Conservation (phyloP, 805 yeast species). For the Isabelozyma heimii region DNA sequence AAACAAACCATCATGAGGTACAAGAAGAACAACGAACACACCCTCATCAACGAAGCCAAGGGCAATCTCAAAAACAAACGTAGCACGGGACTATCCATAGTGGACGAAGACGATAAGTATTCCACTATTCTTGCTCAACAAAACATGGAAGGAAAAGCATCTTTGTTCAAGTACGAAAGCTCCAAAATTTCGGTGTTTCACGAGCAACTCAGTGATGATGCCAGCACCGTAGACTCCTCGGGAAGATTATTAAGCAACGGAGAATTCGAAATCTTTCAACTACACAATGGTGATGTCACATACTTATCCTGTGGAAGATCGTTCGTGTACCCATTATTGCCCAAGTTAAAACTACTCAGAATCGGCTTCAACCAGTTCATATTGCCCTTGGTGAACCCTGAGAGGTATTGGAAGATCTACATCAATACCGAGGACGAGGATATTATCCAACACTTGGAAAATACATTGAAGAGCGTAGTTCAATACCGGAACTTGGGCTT, state of each 20-base stretch:
- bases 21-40: conserved; percentile 25
- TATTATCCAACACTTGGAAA: conserved; percentile 25
- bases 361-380: conserved; percentile 48
- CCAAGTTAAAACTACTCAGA: conserved; percentile 57
- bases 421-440: conserved; percentile 29
- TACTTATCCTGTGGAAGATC: conserved; percentile 65
- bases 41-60: conserved; percentile 25
- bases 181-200: conserved; percentile 37
- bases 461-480: conserved; percentile 39
- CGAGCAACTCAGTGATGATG: conserved; percentile 22
- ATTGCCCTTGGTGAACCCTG: conserved; percentile 69
- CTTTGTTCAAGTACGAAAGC: conserved; percentile 29
- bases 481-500: conserved; percentile 39
- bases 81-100: not conserved
- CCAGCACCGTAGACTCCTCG: conserved; percentile 6
- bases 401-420: conserved; percentile 65
- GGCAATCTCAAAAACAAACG: conserved; percentile 19
- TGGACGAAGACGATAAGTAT: conserved; percentile 3
- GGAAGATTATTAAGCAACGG: conserved; percentile 64
- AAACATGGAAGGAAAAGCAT: conserved; percentile 33
- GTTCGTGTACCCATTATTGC: conserved; percentile 72
- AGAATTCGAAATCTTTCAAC: conserved; percentile 54
- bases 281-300: conserved; percentile 55
- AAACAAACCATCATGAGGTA: conserved; percentile 38
- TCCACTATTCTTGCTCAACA: conserved; percentile 10